Percentiles rank a stretch among this genome's conserved stretches.
phyloP scores from a whole-genome alignment of 257 asterid genomes.

The Plectranthus barbatus region DNA sequence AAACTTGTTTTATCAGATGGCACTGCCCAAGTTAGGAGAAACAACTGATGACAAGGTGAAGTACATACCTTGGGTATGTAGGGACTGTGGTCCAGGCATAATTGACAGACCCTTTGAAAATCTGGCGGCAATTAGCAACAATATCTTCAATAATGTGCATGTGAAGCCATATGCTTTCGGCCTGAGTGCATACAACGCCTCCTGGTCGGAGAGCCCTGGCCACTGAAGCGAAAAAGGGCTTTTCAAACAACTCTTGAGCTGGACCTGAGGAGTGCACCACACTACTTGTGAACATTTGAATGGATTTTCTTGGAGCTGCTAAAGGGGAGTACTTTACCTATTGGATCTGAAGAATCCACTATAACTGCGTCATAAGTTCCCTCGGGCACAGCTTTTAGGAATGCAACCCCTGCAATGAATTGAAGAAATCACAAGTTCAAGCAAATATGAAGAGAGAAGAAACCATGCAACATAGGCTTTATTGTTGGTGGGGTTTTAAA shows the following conservation, averaged over 20 bases:
- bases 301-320: background rate
- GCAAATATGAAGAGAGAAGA: background rate
- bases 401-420: constrained; percentile 73
- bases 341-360: constrained; percentile 99
- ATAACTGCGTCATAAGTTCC: constrained; percentile 94
- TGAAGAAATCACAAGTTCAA: background rate
- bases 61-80: constrained; percentile 94
- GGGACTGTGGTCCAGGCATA: constrained; percentile 99
- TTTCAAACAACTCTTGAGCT: constrained; percentile 93
- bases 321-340: constrained; percentile 41
- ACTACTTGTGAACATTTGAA: background rate
- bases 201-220: constrained; percentile 99
- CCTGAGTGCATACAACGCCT: constrained; percentile 95
- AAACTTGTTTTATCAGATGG: background rate
- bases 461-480: background rate
- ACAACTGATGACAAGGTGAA: too few species aligned
- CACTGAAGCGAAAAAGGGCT: constrained; percentile 79
- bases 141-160: constrained; percentile 94
- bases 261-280: constrained; percentile 55
- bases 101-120: constrained; percentile 92
- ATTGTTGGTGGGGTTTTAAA: background rate
- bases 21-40: background rate
- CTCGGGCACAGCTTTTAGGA: constrained; percentile 75
- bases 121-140: constrained; percentile 76
- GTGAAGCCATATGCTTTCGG: constrained; percentile 99